Evolutionary conservation across 2,329 filamentous ascomycete genomes (phyloP), one percentile per base, ranked within the genome.

Genomic region (Cordyceps cicadae): DNA sequence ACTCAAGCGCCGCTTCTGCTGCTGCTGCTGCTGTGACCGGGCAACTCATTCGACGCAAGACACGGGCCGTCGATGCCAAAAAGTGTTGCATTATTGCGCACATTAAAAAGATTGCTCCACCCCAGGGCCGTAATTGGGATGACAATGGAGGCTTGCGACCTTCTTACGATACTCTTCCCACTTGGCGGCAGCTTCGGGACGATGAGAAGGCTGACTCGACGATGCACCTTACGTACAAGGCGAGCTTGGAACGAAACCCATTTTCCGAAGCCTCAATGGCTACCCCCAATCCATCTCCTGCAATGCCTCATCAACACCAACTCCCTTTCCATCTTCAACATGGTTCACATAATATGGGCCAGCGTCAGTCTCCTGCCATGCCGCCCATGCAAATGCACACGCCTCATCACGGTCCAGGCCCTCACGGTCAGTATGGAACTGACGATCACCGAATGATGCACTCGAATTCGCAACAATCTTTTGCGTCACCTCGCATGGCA

Each of bases 361-460:
- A 87, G 66, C 81, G 87, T 52, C 84, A 87, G 68, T 87, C 87
- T 26, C 85, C 90, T 46, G 87, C 92, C 62, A 90, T 92, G 69
- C 85, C 87, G 21, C 86, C 88, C 19, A 90, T 92, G 71, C 88
- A 88, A 68, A 86, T 91, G 74, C 88, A 91, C 67, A 82, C 81
- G 29, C 87, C 87, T 63, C 88, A 89, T 61, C 89, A 92, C 67
- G 79, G 76, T 4, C 88, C 88, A 65, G 83, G 81, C 6, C 83
- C 86, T 48, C 83, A 84, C 57, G 81, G 81, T 17, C 82, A 84
- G 3, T 89, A 87, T 66, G 90, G 87, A 67, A 87, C 86, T 66
- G 92, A 96, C 66, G 89, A 92, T 62, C 90, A 92, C 69, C 85
- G 92, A 56, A 96, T 97, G 89, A 89, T 94, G 76, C 90, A 89